Conservation (phyloP, 163 green algal species). For the Scenedesmus sp. region DNA sequence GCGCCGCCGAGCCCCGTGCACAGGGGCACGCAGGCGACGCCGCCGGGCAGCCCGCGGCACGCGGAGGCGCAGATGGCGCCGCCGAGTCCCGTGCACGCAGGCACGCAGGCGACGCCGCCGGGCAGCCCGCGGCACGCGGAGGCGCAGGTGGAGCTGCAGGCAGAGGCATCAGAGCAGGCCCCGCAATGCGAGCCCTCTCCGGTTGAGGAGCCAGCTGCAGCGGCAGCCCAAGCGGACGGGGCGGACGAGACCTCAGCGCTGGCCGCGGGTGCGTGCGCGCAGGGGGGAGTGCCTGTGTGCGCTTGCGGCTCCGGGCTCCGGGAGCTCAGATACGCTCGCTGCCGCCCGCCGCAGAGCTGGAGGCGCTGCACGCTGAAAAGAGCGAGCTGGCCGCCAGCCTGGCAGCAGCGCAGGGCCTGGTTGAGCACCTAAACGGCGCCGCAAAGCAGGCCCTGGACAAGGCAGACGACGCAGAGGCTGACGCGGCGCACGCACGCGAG, state of each 20-base stretch:
- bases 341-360: constrained; percentile 13
- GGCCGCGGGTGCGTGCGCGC: background rate
- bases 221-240: too few species aligned
- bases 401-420: constrained; percentile 33
- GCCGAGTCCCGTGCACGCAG: background rate
- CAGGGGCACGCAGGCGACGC: background rate
- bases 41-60: background rate
- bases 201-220: too few species aligned
- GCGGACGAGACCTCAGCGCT: too few species aligned
- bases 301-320: too few species aligned
- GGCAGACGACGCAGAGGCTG: constrained; percentile 41
- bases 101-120: background rate
- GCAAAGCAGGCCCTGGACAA: constrained; percentile 37
- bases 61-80: constrained; percentile 5
- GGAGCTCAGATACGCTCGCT: too few species aligned
- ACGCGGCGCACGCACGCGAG: background rate
- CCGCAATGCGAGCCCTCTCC: too few species aligned
- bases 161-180: constrained; percentile 12
- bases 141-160: constrained; percentile 8
- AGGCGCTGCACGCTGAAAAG: constrained; percentile 27
- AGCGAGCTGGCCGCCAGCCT: constrained; percentile 41
- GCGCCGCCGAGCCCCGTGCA: background rate
- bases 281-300: too few species aligned
- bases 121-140: constrained; percentile 6
- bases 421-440: constrained; percentile 40